Evolutionary conservation across 108 stramenopile species (phyloP).

Genomic region (Chaetoceros tenuissimus): DNA sequence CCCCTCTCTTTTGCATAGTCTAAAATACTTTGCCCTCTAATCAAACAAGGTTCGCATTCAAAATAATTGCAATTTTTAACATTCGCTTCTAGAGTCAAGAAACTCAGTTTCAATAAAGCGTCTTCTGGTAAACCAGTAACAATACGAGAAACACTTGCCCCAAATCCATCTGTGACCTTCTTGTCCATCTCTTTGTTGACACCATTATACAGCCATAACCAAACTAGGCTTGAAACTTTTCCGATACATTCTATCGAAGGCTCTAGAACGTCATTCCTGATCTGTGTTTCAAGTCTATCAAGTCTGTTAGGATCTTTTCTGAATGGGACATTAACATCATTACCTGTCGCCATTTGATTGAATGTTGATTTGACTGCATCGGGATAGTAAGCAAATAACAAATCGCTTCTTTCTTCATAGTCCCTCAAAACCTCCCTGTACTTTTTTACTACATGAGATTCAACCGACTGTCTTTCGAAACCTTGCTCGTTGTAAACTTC

Average conservation of each 20-base stretch:
- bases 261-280: constrained; percentile 15
- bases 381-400: constrained; percentile 28
- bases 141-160: too few species aligned
- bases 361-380: constrained; percentile 19
- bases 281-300: constrained; percentile 16
- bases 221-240: constrained; percentile 17
- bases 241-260: constrained; percentile 9
- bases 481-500: too few species aligned
- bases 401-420: constrained; percentile 12
- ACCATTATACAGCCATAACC: constrained; percentile 18
- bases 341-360: too few species aligned
- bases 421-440: neutral
- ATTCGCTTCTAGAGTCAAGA: too few species aligned
- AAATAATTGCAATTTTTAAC: too few species aligned
- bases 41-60: too few species aligned
- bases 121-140: too few species aligned
- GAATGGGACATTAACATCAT: constrained; percentile 6
- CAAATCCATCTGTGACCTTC: too few species aligned
- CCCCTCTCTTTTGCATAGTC: too few species aligned
- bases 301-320: constrained; percentile 13
- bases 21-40: too few species aligned
- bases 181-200: neutral
- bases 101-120: too few species aligned
- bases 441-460: constrained; percentile 7
- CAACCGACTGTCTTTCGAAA: neutral